These are phyloP conservation scores for Sisymbrium irio DNA, from an alignment of 345 rosid species.

Conservation along the genomic window DNA sequence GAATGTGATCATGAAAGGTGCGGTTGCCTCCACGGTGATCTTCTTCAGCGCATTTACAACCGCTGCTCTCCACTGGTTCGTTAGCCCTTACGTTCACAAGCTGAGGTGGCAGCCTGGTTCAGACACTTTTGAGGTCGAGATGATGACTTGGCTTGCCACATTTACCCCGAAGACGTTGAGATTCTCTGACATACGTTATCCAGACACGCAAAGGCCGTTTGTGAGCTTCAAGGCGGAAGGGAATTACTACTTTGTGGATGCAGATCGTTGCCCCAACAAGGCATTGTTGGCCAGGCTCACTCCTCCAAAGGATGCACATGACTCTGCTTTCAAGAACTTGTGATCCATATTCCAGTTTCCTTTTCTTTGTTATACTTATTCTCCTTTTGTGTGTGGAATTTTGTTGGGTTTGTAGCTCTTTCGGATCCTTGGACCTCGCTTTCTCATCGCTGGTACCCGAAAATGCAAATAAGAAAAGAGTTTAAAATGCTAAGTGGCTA, in stretches of 20 bases:
- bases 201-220: conserved; percentile 81
- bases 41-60: conserved; percentile 86
- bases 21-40: conserved; percentile 82
- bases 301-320: conserved; percentile 59
- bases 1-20: conserved; percentile 88
- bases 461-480: conserved; percentile 25
- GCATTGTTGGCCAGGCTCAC: conserved; percentile 80
- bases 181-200: conserved; percentile 69
- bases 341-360: conserved; percentile 11
- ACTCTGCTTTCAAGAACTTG: conserved; percentile 86
- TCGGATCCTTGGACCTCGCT: not conserved
- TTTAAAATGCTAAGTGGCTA: not conserved
- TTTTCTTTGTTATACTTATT: not conserved
- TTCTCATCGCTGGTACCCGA: not conserved
- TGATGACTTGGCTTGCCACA: conserved; percentile 90
- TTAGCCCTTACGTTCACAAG: conserved; percentile 88
- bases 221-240: conserved; percentile 86
- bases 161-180: conserved; percentile 56
- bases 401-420: conserved; percentile 20
- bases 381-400: not conserved
- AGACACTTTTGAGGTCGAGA: conserved; percentile 85
- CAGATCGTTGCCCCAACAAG: conserved; percentile 84
- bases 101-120: conserved; percentile 92
- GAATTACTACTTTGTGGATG: conserved; percentile 66
- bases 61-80: conserved; percentile 83